A percentile compares a stretch with the other conserved stretches of the same genome.
phyloP scores from a whole-genome alignment of 306 rosid genomes.

The Prunus kanzakura region DNA sequence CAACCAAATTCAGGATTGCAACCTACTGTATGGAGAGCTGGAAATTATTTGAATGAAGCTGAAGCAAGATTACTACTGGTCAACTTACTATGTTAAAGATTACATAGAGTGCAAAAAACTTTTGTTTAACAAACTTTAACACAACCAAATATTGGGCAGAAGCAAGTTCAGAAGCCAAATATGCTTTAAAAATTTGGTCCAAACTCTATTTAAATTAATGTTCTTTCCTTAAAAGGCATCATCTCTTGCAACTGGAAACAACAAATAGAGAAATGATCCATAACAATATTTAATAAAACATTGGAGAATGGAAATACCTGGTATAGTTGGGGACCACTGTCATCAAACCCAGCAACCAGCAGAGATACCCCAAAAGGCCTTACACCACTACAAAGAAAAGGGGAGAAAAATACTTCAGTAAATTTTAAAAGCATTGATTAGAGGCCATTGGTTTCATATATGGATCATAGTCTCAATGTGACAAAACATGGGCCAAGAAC shows the following conservation, averaged over 20 bases:
- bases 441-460: background rate
- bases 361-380: constrained; percentile 98
- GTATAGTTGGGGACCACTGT: constrained; percentile 85
- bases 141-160: background rate
- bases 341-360: constrained; percentile 90
- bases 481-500: background rate
- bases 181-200: background rate
- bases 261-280: background rate
- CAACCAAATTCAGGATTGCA: background rate
- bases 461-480: background rate
- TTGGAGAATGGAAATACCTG: constrained; percentile 51
- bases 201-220: background rate
- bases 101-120: background rate
- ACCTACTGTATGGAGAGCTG: background rate
- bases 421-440: background rate
- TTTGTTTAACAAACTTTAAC: background rate
- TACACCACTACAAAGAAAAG: constrained; percentile 64
- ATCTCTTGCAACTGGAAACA: background rate
- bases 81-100: background rate
- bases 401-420: constrained; percentile 14
- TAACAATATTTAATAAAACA: background rate
- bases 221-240: background rate
- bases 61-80: background rate
- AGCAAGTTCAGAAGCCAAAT: background rate
- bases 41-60: background rate